These are phyloP conservation scores for Olyra latifolia DNA, from an alignment of 176 grass and related monocot genomes.

Conservation along the genomic window DNA sequence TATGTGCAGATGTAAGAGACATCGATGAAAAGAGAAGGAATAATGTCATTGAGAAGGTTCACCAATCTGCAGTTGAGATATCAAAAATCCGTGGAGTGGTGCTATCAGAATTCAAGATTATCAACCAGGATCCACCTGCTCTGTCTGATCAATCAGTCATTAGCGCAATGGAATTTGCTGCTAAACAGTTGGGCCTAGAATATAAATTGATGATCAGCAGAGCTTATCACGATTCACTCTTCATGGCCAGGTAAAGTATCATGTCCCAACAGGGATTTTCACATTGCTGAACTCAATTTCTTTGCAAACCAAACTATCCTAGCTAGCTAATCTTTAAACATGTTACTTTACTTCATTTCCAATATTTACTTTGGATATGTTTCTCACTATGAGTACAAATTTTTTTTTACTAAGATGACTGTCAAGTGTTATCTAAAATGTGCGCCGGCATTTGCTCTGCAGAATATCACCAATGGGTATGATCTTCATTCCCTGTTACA, in stretches of 20 bases:
- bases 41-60: constrained; percentile 73
- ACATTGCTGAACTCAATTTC: not conserved
- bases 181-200: constrained; percentile 58
- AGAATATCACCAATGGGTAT: constrained; percentile 96
- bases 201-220: constrained; percentile 93
- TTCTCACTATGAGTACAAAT: not conserved
- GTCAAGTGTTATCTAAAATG: not conserved
- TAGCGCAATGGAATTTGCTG: constrained; percentile 60
- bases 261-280: not conserved
- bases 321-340: not conserved
- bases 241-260: constrained; percentile 83
- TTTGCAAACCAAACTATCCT: not conserved
- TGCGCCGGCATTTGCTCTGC: constrained; percentile 25
- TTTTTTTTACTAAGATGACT: not conserved
- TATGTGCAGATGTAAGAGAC: constrained; percentile 70
- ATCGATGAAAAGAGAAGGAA: constrained; percentile 90
- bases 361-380: not conserved
- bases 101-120: constrained; percentile 76
- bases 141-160: constrained; percentile 74
- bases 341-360: not conserved
- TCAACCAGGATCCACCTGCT: constrained; percentile 94
- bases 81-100: constrained; percentile 58
- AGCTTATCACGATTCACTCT: constrained; percentile 98
- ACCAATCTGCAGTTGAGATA: constrained; percentile 61
- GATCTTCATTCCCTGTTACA: constrained; percentile 99